Base-by-base conservation (phyloP, 148 eudicot species). In the Cornus controversa region DNA sequence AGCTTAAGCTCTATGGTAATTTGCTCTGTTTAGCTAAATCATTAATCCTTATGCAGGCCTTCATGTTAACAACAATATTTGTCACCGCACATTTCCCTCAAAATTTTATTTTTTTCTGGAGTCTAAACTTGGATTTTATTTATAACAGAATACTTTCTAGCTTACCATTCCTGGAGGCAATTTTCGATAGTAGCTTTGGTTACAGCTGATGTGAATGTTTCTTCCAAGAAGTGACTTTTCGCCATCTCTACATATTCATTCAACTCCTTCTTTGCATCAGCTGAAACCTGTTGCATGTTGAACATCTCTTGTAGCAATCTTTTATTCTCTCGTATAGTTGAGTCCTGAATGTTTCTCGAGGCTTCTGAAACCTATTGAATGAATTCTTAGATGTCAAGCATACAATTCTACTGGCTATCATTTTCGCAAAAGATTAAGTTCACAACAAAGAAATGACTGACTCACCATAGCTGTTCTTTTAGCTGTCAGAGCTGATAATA, bases 91-190 rank as follows among this genome's bases (percentile, higher is more conserved):
- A 31, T 31, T 31, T 31, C 34, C 2, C 34, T 31, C 34, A 31
- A 31, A 31, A 31, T 31, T 31, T 31, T 31, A 31, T 2, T 0
- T 31, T 31, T 40, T 40, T 40, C 45, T 40, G 10, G 45, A 40
- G 45, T 40, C 45, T 4, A n/a, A n/a, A n/a, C n/a, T n/a, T n/a
- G n/a, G n/a, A n/a, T n/a, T n/a, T n/a, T n/a, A n/a, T n/a, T n/a
- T n/a, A n/a, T n/a, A n/a, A 45, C 20, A 77, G 64, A 47, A 27
- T 36, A 64, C n/a, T n/a, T 6, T 40, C 72, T 70, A 70, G 53
- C 80, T 68, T 87, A 94, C 98, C 98, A 94, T 69, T 91, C 90
- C 15, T 75, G 74, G 62, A 92, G 78, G 83, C 85, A 82, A 64
- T 87, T 86, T 74, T 87, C 85, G 82, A 87, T 83, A 24, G 89